Conservation (phyloP, 352 stramenopile species). For the Pythium sukuiense region DNA sequence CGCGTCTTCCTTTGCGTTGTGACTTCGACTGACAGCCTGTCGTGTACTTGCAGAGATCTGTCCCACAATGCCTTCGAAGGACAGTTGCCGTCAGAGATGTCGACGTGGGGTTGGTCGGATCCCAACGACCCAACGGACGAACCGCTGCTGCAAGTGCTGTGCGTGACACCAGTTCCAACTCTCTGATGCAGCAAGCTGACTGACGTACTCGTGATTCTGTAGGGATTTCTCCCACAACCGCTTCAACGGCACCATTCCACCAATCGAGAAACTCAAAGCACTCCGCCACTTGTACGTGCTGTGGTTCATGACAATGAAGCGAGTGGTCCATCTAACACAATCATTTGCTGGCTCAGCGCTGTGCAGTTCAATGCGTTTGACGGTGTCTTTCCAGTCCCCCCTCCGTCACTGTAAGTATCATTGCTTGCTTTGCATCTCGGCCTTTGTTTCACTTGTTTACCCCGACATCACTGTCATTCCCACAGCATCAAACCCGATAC, state of each 20-base stretch:
- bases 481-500: background rate
- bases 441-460: background rate
- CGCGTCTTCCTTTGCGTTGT: background rate
- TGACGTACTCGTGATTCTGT: background rate
- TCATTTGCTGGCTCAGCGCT: background rate
- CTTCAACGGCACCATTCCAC: slow-evolving; percentile 39
- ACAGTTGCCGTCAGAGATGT: slow-evolving; percentile 36
- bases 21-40: background rate
- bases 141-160: slow-evolving; percentile 48
- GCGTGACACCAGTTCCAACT: background rate
- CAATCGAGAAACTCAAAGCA: slow-evolving; percentile 44
- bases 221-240: slow-evolving; percentile 57
- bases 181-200: background rate
- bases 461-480: background rate
- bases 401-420: slow-evolving; percentile 21
- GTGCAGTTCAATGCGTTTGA: slow-evolving; percentile 23
- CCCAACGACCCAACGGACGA: slow-evolving; percentile 51
- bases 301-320: too few species aligned
- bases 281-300: slow-evolving; percentile 50
- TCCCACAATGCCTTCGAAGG: slow-evolving; percentile 55
- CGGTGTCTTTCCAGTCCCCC: slow-evolving; percentile 15
- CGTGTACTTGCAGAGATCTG: slow-evolving; percentile 36
- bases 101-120: slow-evolving; percentile 45
- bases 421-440: background rate
- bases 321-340: too few species aligned